Conservation (phyloP, 2,329 filamentous ascomycete species). For the Colletotrichum navitas region DNA sequence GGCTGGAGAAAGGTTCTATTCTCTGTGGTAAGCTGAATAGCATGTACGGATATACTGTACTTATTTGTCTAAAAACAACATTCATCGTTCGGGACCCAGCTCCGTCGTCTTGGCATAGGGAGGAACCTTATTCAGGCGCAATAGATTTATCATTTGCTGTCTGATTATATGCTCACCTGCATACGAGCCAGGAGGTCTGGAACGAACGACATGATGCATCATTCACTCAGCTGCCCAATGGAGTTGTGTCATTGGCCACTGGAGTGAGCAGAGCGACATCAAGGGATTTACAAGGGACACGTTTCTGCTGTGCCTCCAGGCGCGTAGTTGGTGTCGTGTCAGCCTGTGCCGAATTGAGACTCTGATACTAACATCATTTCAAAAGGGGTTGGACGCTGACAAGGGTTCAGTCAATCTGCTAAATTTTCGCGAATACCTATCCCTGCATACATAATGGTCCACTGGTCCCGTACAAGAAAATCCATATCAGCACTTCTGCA, state of each 20-base stretch:
- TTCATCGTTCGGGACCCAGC: too few relatives aligned
- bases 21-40: too few relatives aligned
- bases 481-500: not conserved
- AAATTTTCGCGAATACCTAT: conserved; percentile 3
- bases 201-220: not conserved
- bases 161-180: conserved; percentile 4
- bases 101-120: not conserved
- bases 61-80: not conserved
- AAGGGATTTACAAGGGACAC: not conserved
- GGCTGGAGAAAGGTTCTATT: too few relatives aligned
- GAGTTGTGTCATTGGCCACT: conserved; percentile 13
- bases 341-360: conserved; percentile 13
- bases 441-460: conserved; percentile 26
- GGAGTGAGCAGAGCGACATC: not conserved
- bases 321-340: conserved; percentile 13
- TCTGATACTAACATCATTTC: not conserved
- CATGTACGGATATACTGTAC: too few relatives aligned
- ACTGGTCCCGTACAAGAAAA: conserved; percentile 14
- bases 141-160: conserved; percentile 5
- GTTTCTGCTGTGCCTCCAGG: not conserved
- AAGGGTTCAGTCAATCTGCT: conserved; percentile 8
- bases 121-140: not conserved
- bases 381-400: conserved; percentile 29
- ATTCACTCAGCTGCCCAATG: conserved; percentile 16
- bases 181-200: not conserved